phyloP scores from a whole-genome alignment of 805 yeast species.

The Metschnikowia dekortorum region DNA sequence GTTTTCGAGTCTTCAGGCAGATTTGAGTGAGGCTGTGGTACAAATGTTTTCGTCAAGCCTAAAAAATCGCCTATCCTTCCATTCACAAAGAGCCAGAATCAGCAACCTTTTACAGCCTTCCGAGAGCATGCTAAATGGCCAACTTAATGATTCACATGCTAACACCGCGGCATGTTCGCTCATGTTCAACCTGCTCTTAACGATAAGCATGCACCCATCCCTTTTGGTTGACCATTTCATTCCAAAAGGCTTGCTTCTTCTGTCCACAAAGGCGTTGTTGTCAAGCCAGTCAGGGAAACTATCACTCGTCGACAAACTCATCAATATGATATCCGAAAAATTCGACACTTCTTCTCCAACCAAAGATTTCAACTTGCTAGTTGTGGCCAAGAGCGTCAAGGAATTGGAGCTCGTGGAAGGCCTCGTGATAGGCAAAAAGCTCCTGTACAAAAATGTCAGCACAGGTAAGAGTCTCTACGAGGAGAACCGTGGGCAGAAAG shows the following conservation, averaged over 20 bases:
- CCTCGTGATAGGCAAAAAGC: conserved; percentile 63
- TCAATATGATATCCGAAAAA: conserved; percentile 32
- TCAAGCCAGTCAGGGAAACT: conserved; percentile 58
- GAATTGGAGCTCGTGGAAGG: conserved; percentile 80
- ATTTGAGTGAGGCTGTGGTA: conserved; percentile 29
- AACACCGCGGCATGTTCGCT: conserved; percentile 25
- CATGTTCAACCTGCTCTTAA: conserved; percentile 42
- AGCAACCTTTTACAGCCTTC: conserved; percentile 29
- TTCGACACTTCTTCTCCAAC: conserved; percentile 5
- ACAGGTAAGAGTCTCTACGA: conserved; percentile 53
- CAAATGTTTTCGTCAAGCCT: conserved; percentile 28
- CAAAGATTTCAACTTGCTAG: conserved; percentile 23
- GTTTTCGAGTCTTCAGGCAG: conserved; percentile 31
- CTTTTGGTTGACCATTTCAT: conserved; percentile 72
- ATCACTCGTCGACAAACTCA: conserved; percentile 46
- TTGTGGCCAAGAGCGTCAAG: conserved; percentile 59
- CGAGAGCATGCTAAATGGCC: conserved; percentile 8
- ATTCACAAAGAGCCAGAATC: conserved; percentile 31
- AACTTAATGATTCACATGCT: neutral
- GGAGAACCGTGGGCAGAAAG: conserved; percentile 13
- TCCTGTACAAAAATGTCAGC: conserved; percentile 63
- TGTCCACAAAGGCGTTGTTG: conserved; percentile 59
- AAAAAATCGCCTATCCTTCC: conserved; percentile 18
- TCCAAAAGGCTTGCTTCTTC: conserved; percentile 61
- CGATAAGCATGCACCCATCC: conserved; percentile 63